Percentiles rank a stretch among this genome's conserved stretches.
Conservation (phyloP, 2,329 filamentous ascomycete genomes). For the Ceratocystis diversiconidia region DNA sequence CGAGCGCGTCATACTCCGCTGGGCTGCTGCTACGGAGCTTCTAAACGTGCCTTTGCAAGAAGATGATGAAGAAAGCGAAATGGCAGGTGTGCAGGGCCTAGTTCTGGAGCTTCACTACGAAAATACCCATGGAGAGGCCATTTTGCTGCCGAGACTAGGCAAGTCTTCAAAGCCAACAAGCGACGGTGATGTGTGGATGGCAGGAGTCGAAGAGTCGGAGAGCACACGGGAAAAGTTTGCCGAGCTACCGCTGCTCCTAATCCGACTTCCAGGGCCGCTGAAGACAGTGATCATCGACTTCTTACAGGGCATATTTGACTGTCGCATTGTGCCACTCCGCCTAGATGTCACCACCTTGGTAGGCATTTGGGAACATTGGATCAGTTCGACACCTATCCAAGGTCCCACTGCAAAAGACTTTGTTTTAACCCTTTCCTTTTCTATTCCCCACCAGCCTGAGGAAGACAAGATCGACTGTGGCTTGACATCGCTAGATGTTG, state of each 20-base stretch:
- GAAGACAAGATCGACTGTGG: slow-evolving; percentile 27
- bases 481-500: slow-evolving; percentile 36
- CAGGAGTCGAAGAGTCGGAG: background rate
- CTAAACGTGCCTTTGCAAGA: slow-evolving; percentile 3
- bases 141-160: slow-evolving; percentile 32
- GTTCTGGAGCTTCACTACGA: slow-evolving; percentile 41
- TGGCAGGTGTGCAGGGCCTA: slow-evolving; percentile 21
- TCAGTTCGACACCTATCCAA: slow-evolving; percentile 24
- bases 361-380: slow-evolving; percentile 38
- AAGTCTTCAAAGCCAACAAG: background rate
- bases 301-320: slow-evolving; percentile 41
- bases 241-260: slow-evolving; percentile 37
- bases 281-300: slow-evolving; percentile 38
- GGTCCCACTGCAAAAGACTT: slow-evolving; percentile 32
- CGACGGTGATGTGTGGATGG: background rate
- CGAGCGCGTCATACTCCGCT: slow-evolving; percentile 34
- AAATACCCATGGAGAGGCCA: slow-evolving; percentile 35
- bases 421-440: slow-evolving; percentile 38
- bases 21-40: slow-evolving; percentile 25
- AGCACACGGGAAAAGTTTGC: slow-evolving; percentile 27
- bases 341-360: slow-evolving; percentile 39
- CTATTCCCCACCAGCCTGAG: slow-evolving; percentile 25
- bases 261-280: slow-evolving; percentile 41
- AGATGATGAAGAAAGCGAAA: slow-evolving; percentile 8
- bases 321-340: slow-evolving; percentile 36